Evolutionary conservation across 2,329 filamentous ascomycete species (phyloP), one percentile per base, ranked within the genome.

Genomic region (Fusarium sp.): DNA sequence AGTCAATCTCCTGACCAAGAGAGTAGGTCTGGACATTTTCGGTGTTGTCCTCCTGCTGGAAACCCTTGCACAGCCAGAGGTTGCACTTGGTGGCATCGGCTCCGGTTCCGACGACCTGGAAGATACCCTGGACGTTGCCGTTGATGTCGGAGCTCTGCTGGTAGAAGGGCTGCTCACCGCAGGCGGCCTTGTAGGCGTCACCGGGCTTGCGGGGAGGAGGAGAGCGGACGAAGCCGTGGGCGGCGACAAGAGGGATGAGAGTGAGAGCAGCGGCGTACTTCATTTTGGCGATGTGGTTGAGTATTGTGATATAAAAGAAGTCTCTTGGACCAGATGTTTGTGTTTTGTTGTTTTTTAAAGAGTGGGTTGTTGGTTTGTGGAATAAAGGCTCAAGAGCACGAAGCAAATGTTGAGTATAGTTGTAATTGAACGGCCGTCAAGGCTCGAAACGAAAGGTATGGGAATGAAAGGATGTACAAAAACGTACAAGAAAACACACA

Each of bases 41-140:
- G 27, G 70, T 72, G 79, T 87, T 87, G 79, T 88, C 85, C 24
- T 79, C 84, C 69, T 87, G 85, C 22, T 81, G 79, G 76, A 84
- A 84, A 13, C 86, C 86, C 68, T 84, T 84, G 83, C 86, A 88
- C 64, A 87, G 83, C 72, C 83, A 84, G 45, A 87, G 76, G 69
- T 86, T 82, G 80, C 84, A 82, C 34, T 71, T 62, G 61, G 72
- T 59, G 63, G 75, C 54, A 61, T 79, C 69, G 42, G 79, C 71
- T 76, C 65, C 40, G 58, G 42, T 38, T 37, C 74, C 76, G 37
- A 78, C 78, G 42, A 81, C 78, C 73, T 83, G 81, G 66, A 76
- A 66, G 75, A 83, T 81, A 60, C 78, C 77, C 78, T 83, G 79
- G 67, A 82, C 79, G 77, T 83, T 85, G 77, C 82, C 81, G 76